Percentiles rank a stretch among this genome's conserved stretches.
Conservation (phyloP, 140 eudicot genomes). For the Stevia rebaudiana region DNA sequence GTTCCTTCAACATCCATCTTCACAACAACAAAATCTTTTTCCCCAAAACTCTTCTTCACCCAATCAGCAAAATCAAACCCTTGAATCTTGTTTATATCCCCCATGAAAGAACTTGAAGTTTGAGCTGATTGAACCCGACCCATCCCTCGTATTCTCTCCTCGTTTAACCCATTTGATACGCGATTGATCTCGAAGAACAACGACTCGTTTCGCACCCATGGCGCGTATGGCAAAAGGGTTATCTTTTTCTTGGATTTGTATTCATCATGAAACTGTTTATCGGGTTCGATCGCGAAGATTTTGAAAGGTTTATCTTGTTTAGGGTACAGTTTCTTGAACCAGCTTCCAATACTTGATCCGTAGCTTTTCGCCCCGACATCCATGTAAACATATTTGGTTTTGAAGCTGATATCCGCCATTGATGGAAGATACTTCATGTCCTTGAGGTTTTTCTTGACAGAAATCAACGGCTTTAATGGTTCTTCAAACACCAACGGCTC, state of each 20-base stretch:
- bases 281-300: conserved; percentile 54
- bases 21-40: conserved; percentile 56
- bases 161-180: conserved; percentile 24
- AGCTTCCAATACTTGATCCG: conserved; percentile 61
- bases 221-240: conserved; percentile 56
- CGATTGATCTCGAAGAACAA: conserved; percentile 55
- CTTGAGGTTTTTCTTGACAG: conserved; percentile 29
- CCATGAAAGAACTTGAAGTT: conserved; percentile 29
- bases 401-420: conserved; percentile 44
- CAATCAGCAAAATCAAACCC: conserved; percentile 68
- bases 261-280: conserved; percentile 38
- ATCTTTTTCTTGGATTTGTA: conserved; percentile 37
- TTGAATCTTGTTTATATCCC: conserved; percentile 34
- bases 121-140: conserved; percentile 53
- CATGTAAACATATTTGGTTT: conserved; percentile 40
- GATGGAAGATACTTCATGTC: conserved; percentile 46
- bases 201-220: conserved; percentile 66
- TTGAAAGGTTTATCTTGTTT: conserved; percentile 48
- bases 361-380: conserved; percentile 60
- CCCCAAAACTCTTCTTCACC: conserved; percentile 38
- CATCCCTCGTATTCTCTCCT: conserved; percentile 38
- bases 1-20: conserved; percentile 77
- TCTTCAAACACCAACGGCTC: conserved; percentile 48
- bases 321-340: conserved; percentile 57
- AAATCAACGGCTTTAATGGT: conserved; percentile 43